phyloP scores from a whole-genome alignment of 768 basidiomycete genomes.

The Tylopilus subfusipes region DNA sequence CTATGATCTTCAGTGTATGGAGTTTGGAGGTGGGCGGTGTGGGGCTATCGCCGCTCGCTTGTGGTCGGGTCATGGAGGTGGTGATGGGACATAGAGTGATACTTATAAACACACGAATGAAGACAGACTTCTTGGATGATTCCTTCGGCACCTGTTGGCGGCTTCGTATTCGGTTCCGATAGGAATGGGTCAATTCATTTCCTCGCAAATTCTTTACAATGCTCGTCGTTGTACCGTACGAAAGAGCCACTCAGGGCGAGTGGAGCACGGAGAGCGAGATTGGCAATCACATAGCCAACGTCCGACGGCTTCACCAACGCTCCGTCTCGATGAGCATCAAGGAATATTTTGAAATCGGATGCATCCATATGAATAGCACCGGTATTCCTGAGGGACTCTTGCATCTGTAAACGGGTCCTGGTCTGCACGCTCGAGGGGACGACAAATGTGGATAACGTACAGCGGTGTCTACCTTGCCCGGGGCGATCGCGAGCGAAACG shows the following conservation, averaged over 20 bases:
- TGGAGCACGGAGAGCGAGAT: slow-evolving; percentile 63
- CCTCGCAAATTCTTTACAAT: slow-evolving; percentile 54
- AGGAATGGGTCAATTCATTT: slow-evolving; percentile 14
- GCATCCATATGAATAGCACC: slow-evolving; percentile 53
- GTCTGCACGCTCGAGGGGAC: neutral
- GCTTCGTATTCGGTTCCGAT: slow-evolving; percentile 19
- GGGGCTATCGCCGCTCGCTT: neutral
- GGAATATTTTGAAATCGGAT: slow-evolving; percentile 54
- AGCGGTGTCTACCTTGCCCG: slow-evolving; percentile 82
- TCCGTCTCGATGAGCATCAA: slow-evolving; percentile 56
- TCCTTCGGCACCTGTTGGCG: slow-evolving; percentile 3
- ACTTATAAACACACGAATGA: neutral
- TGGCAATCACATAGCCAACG: slow-evolving; percentile 76
- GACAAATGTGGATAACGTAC: slow-evolving; percentile 40
- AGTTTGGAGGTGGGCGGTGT: neutral
- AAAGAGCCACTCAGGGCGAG: slow-evolving; percentile 69
- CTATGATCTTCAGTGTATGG: slow-evolving; percentile 35
- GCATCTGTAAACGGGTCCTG: slow-evolving; percentile 55
- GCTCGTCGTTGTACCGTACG: slow-evolving; percentile 74
- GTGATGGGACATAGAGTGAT: neutral
- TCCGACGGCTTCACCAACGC: slow-evolving; percentile 72
- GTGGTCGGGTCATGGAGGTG: slow-evolving; percentile 14
- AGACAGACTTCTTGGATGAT: slow-evolving; percentile 14
- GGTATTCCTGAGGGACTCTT: slow-evolving; percentile 48
- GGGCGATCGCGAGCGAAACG: slow-evolving; percentile 72